Evolutionary conservation across 192 early-diverging fungal genomes (phyloP).

Genomic region (Coemansia sp.): DNA sequence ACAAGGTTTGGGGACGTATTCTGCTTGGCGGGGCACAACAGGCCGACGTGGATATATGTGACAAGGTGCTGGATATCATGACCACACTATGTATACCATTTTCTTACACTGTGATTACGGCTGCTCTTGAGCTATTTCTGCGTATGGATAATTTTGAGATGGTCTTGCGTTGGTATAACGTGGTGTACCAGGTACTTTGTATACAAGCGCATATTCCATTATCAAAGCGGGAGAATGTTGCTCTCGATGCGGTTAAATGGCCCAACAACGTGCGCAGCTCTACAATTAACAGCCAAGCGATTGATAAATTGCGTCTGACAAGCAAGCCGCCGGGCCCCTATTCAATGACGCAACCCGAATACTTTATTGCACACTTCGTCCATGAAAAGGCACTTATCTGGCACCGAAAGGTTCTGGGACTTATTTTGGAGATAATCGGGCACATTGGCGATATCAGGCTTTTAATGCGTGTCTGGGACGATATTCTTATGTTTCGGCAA

Average conservation of each 20-base stretch:
- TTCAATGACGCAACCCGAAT: constrained; percentile 31
- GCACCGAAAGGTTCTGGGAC: constrained; percentile 34
- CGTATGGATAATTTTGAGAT: constrained; percentile 31
- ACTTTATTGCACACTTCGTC: constrained; percentile 30
- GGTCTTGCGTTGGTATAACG: constrained; percentile 41
- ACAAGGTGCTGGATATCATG: constrained; percentile 30
- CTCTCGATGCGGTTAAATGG: constrained; percentile 15
- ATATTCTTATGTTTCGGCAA: constrained; percentile 16
- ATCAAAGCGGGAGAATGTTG: constrained; percentile 13
- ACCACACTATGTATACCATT: constrained; percentile 10
- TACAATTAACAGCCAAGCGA: not conserved
- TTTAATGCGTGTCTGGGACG: constrained; percentile 38
- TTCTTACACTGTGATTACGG: constrained; percentile 22
- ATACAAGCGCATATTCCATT: constrained; percentile 14
- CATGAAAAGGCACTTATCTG: constrained; percentile 37
- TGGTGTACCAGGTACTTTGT: constrained; percentile 23
- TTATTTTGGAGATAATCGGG: constrained; percentile 29
- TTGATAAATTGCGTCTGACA: too few relatives aligned
- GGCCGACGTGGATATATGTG: constrained; percentile 32
- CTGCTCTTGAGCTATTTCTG: constrained; percentile 40
- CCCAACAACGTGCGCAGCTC: constrained; percentile 3
- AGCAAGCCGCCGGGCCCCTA: not conserved
- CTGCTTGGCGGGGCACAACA: constrained; percentile 35
- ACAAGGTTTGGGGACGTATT: constrained; percentile 33
- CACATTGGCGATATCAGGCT: constrained; percentile 25